phyloP scores from a whole-genome alignment of 768 basidiomycete species.

The Dendrothele bispora region DNA sequence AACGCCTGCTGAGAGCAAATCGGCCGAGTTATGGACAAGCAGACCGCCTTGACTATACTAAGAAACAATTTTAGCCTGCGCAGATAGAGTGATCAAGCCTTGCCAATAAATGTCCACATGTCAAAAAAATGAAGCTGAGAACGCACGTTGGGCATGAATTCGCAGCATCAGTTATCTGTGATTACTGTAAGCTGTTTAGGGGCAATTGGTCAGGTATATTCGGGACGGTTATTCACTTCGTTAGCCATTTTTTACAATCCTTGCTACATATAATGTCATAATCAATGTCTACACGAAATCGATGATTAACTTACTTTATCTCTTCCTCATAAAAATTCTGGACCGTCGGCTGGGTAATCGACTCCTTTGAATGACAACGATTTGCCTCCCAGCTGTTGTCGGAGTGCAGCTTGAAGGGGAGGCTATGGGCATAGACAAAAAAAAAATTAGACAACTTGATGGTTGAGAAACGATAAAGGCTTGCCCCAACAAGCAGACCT shows the following conservation, averaged over 20 bases:
- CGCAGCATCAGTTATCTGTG: conserved; percentile 3
- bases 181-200: neutral
- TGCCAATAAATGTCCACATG: neutral
- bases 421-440: no score
- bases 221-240: conserved; percentile 9
- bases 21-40: conserved; percentile 37
- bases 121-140: neutral
- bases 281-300: no score
- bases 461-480: no score
- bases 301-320: no score
- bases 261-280: no score
- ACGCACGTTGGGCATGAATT: conserved; percentile 21
- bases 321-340: conserved; percentile 17
- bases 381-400: conserved; percentile 11
- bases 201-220: neutral
- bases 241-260: conserved; percentile 18
- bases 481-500: conserved; percentile 24
- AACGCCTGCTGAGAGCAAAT: conserved; percentile 27
- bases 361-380: conserved; percentile 18
- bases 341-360: conserved; percentile 16
- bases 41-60: conserved; percentile 28
- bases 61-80: conserved; percentile 17
- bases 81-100: neutral
- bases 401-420: conserved; percentile 13
- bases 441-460: neutral